Percentiles rank a stretch among this genome's conserved stretches.
phyloP scores from a whole-genome alignment of 192 early-diverging fungal species.

The Funneliformis mosseae region DNA sequence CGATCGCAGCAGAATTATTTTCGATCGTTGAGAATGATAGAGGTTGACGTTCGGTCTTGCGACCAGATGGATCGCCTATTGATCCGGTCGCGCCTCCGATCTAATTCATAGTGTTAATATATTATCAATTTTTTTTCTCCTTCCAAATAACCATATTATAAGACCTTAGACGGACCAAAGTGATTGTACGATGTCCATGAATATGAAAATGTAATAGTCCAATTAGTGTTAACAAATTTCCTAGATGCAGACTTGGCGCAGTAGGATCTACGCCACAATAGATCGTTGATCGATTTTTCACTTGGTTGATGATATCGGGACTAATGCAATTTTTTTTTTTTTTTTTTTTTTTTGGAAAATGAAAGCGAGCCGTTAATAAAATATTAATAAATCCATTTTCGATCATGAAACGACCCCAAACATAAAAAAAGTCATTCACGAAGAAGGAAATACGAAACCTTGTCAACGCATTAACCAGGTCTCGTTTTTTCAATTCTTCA shows the following conservation, averaged over 20 bases:
- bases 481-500: constrained; percentile 48
- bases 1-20: constrained; percentile 68
- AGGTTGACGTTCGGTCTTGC: constrained; percentile 75
- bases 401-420: background rate
- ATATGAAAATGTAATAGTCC: constrained; percentile 85
- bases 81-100: constrained; percentile 87
- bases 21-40: constrained; percentile 59
- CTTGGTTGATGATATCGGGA: constrained; percentile 49
- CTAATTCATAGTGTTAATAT: constrained; percentile 34
- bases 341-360: background rate
- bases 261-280: constrained; percentile 97
- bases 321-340: too few species aligned
- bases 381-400: background rate
- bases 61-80: constrained; percentile 93
- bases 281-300: constrained; percentile 55
- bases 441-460: constrained; percentile 39
- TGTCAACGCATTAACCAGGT: constrained; percentile 59
- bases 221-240: constrained; percentile 86
- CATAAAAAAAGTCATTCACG: background rate
- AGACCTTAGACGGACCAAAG: constrained; percentile 60
- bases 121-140: too few species aligned
- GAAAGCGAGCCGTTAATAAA: background rate
- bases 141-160: too few species aligned
- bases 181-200: constrained; percentile 78
- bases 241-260: constrained; percentile 85